phyloP scores from a whole-genome alignment of 345 rosid species.

The Lepidium sativum region DNA sequence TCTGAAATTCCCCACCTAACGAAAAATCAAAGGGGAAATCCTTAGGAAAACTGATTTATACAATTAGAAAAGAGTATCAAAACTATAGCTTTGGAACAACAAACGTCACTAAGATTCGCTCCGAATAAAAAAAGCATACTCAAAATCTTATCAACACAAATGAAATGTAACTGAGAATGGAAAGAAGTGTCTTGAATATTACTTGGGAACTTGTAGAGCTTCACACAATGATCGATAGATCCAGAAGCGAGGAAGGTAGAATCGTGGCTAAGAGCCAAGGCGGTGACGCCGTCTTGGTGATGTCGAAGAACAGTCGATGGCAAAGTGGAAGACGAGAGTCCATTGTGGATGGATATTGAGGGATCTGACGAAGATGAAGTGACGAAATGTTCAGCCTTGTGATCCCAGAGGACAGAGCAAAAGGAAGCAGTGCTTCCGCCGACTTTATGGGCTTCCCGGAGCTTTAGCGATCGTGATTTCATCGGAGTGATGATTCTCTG shows the following conservation, averaged over 20 bases:
- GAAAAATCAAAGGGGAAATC: conserved; percentile 1
- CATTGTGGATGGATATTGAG: conserved; percentile 63
- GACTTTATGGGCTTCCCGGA: conserved; percentile 73
- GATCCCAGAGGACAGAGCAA: conserved; percentile 92
- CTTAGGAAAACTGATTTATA: background rate
- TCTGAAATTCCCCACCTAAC: conserved; percentile 88
- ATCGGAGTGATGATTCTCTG: conserved; percentile 20
- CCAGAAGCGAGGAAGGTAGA: conserved; percentile 94
- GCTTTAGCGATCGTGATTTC: conserved; percentile 76
- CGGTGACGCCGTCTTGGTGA: conserved; percentile 91
- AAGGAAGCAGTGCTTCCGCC: conserved; percentile 42
- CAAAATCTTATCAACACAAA: background rate
- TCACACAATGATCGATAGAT: conserved; percentile 87
- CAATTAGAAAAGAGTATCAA: background rate
- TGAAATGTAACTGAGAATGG: background rate
- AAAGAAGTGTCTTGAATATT: background rate
- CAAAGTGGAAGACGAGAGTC: conserved; percentile 47
- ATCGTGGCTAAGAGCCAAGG: conserved; percentile 75
- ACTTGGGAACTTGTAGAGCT: conserved; percentile 97
- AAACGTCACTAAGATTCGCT: background rate
- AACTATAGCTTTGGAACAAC: background rate
- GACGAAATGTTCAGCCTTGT: conserved; percentile 57
- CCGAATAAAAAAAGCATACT: background rate
- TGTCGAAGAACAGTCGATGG: conserved; percentile 77
- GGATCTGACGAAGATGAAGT: conserved; percentile 86